Base-by-base conservation (phyloP, 352 stramenopile genomes). In the Blastocystis sp. region DNA sequence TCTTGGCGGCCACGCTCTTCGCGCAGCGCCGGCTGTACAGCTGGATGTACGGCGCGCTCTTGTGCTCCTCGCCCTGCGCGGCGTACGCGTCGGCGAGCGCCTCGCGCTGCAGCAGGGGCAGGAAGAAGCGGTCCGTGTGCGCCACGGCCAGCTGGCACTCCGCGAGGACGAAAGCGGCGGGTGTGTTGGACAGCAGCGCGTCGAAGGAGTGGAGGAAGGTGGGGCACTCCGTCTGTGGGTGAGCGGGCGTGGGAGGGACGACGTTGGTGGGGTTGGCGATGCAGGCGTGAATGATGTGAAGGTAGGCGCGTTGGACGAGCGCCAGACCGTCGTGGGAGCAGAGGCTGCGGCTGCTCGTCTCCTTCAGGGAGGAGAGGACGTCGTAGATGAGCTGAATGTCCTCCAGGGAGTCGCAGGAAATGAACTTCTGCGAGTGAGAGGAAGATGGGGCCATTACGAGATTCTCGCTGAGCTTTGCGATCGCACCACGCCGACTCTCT, bases 391-490 rank as follows among this genome's bases (percentile, higher is more conserved):
- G 3, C 3, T 11, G 21, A 2, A 76, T 45, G 21, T 76, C 66
- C 3, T 9, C 48, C 14, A 21, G 66, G 14, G 66, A 60, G 9
- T 40, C 42, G 28, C 42, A 34, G 3, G 66, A 48, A 9, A 76
- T 17, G 7, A 28, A 52, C 14, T 57, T 17, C 66, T 76, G 14
- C n/a, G n/a, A 6, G 48, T 76, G 28, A 48, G 54, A 3, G 42
- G 11, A 48, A 19, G 17, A 28, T 7, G 0, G 0, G 52, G 40
- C 11, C 28, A 76, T 2, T 57, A 76, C 66, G n/a, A 76, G 66
- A 76, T 76, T 59, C 66, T 76, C 66, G 4, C 34, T 59, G 48
- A 59, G 52, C 40, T 76, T 76, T 14, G 52, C 14, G 42, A 76
- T 34, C 14, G 66, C 66, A 4, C 66, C 66, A 1, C 11, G 17